phyloP scores from a whole-genome alignment of 805 yeast species.

The Wickerhamiella bombiphila region DNA sequence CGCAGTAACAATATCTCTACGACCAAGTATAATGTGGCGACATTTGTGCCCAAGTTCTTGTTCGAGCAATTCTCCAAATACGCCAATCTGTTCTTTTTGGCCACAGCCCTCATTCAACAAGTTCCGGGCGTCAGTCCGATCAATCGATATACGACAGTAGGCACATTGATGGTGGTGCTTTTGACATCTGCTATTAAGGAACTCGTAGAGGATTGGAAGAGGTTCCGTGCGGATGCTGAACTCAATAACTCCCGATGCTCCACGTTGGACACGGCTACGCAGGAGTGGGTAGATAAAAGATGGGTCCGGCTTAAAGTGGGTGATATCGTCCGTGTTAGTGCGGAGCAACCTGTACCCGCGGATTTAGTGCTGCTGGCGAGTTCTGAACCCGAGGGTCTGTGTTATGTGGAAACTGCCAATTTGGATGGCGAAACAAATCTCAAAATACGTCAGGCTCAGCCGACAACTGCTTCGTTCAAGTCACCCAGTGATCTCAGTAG shows the following conservation, averaged over 20 bases:
- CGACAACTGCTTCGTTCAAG: constrained; percentile 61
- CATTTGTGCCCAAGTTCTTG: constrained; percentile 85
- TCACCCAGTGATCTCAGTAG: constrained; percentile 45
- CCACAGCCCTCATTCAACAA: constrained; percentile 88
- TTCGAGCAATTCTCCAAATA: constrained; percentile 96
- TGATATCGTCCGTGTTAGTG: constrained; percentile 68
- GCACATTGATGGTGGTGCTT: constrained; percentile 73
- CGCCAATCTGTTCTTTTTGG: constrained; percentile 84
- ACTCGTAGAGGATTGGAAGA: constrained; percentile 74
- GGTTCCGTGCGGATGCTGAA: constrained; percentile 79
- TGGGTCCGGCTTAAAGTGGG: constrained; percentile 91
- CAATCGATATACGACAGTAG: constrained; percentile 86
- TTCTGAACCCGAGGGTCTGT: constrained; percentile 95
- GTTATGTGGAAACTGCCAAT: constrained; percentile 95
- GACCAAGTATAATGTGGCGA: constrained; percentile 84
- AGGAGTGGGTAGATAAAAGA: constrained; percentile 48
- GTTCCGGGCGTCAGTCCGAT: constrained; percentile 96
- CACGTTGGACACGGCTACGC: constrained; percentile 41
- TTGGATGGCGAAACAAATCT: constrained; percentile 95
- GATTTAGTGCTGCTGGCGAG: constrained; percentile 74
- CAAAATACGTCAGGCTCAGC: constrained; percentile 78
- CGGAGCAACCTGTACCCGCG: constrained; percentile 89
- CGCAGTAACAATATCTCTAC: constrained; percentile 82
- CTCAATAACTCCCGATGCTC: constrained; percentile 63
- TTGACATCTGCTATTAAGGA: constrained; percentile 88